These are phyloP conservation scores for Athelia psychrophila DNA, from an alignment of 1,284 basidiomycete species.

Conservation along the genomic window DNA sequence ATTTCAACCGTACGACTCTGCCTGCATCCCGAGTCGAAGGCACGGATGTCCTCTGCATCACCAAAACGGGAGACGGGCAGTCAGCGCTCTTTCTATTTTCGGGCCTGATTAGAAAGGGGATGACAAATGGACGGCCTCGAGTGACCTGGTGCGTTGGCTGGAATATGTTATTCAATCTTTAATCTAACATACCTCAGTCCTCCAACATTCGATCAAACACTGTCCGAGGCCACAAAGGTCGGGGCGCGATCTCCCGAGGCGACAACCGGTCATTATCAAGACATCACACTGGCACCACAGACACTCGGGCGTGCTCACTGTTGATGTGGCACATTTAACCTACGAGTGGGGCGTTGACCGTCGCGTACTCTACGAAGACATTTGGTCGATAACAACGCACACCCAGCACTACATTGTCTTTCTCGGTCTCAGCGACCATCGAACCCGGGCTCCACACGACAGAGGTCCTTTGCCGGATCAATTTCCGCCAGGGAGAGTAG, in stretches of 20 bases:
- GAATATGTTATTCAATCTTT: too few relatives aligned
- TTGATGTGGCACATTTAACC: background rate
- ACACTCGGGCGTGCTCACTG: background rate
- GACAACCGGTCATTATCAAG: background rate
- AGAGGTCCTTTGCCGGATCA: background rate
- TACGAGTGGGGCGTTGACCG: background rate
- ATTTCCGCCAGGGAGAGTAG: too few relatives aligned
- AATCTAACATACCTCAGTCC: background rate
- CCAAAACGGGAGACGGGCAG: background rate
- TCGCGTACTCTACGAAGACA: background rate
- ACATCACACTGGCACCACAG: background rate
- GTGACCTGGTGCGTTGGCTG: background rate
- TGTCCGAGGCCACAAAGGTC: background rate
- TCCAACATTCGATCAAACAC: background rate
- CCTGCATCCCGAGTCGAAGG: background rate
- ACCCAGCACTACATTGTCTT: background rate
- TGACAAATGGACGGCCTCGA: background rate
- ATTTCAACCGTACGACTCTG: background rate
- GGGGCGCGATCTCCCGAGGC: background rate
- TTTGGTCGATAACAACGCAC: background rate
- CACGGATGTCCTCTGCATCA: background rate
- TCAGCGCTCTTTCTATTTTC: background rate
- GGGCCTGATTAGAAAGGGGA: background rate
- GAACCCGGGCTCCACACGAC: background rate
- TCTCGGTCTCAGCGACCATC: background rate